Percentiles rank a stretch among this genome's conserved stretches.
Evolutionary conservation across 1,284 basidiomycete genomes (phyloP).

Genomic region (Apiotrichum laibachii): DNA sequence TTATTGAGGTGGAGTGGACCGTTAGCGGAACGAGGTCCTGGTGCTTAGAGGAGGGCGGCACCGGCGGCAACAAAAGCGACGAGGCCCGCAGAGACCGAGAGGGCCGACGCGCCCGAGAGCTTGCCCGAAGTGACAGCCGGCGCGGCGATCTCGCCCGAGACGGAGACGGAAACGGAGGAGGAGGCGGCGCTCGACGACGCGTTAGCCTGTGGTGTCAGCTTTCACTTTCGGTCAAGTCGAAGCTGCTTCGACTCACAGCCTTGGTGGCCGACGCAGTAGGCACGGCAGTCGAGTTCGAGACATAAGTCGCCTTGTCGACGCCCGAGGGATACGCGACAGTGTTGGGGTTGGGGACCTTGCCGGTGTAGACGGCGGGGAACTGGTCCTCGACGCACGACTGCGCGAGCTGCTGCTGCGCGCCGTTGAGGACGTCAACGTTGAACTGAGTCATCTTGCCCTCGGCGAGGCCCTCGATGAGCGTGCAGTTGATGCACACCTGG

Average conservation of each 20-base stretch:
- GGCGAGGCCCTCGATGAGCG: constrained; percentile 4
- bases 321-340: constrained; percentile 11
- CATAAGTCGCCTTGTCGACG: constrained; percentile 9
- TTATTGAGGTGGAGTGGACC: background rate
- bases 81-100: background rate
- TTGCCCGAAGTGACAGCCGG: background rate
- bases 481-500: constrained; percentile 13
- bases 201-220: background rate
- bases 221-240: background rate
- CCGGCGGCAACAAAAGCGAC: background rate
- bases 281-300: background rate
- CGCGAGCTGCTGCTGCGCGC: constrained; percentile 17
- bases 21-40: background rate
- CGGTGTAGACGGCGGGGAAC: constrained; percentile 8
- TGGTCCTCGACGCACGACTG: constrained; percentile 10
- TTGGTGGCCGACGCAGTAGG: background rate
- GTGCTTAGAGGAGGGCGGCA: constrained; percentile 5
- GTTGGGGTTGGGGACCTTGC: constrained; percentile 7
- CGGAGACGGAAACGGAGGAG: background rate
- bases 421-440: constrained; percentile 18
- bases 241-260: background rate
- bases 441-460: constrained; percentile 1
- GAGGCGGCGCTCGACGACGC: background rate
- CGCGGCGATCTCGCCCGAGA: background rate
- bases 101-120: background rate